A percentile compares a stretch with the other conserved stretches of the same genome.
Conservation (phyloP, 1,139 yeast genomes). For the Magnusiomyces fungicola region DNA sequence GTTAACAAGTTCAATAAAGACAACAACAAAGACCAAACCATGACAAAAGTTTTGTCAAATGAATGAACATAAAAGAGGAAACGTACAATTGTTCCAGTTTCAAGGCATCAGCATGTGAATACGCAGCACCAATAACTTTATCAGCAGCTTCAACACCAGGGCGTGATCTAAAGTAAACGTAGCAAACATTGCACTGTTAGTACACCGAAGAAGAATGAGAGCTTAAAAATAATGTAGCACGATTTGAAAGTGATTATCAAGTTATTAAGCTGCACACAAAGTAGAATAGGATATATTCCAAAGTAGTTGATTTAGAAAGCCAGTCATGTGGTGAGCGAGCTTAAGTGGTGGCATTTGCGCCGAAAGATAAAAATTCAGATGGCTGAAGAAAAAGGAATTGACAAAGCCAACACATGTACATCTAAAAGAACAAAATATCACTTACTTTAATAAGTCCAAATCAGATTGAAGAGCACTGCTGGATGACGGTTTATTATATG, state of each 20-base stretch:
- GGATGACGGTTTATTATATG: constrained; percentile 12
- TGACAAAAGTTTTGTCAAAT: too few species aligned
- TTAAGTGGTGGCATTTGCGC: too few species aligned
- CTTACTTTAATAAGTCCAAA: constrained; percentile 9
- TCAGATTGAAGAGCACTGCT: too few species aligned
- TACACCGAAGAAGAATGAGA: not conserved
- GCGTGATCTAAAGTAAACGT: not conserved
- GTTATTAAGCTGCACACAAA: too few species aligned
- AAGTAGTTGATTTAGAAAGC: too few species aligned
- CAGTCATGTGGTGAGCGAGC: too few species aligned
- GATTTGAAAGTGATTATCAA: too few species aligned
- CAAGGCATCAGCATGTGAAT: constrained; percentile 35
- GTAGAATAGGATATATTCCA: too few species aligned
- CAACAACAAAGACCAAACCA: not conserved
- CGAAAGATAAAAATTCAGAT: too few species aligned
- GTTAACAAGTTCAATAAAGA: not conserved
- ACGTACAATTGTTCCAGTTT: constrained; percentile 19
- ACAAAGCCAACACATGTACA: too few species aligned
- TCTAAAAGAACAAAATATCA: not conserved
- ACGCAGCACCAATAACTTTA: constrained; percentile 38
- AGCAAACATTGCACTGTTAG: not conserved
- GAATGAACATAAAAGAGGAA: too few species aligned
- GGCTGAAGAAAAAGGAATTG: too few species aligned
- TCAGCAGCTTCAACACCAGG: constrained; percentile 26
- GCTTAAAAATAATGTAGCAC: not conserved